Conservation (phyloP, 768 basidiomycete genomes). For the Lentinula aciculospora region DNA sequence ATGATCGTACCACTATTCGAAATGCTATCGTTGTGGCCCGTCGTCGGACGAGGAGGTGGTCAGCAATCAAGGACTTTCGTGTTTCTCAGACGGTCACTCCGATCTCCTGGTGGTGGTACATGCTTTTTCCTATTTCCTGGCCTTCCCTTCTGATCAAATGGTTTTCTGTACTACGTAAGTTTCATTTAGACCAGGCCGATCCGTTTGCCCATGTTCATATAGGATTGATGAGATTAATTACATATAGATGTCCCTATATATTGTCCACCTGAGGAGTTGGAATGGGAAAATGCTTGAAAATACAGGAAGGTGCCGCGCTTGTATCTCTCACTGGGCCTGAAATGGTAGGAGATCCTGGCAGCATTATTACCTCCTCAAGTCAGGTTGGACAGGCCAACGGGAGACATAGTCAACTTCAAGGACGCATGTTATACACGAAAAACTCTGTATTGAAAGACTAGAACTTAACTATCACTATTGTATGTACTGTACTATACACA, state of each 20-base stretch:
- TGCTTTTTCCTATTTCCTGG: constrained; percentile 2
- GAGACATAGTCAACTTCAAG: too few species aligned
- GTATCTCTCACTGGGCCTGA: background rate
- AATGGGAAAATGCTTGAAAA: background rate
- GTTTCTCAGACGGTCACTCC: background rate
- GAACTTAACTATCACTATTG: too few species aligned
- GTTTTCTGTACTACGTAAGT: background rate
- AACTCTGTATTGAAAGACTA: background rate
- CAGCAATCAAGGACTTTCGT: constrained; percentile 7
- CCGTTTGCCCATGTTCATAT: background rate
- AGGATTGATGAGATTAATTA: background rate
- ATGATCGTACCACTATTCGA: constrained; percentile 47
- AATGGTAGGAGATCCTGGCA: too few species aligned
- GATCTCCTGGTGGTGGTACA: constrained; percentile 1
- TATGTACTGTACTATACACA: background rate
- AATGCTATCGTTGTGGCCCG: constrained; percentile 37
- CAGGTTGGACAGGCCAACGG: too few species aligned
- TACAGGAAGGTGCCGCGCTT: background rate
- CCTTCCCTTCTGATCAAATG: background rate
- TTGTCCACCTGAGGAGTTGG: background rate
- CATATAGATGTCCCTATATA: background rate
- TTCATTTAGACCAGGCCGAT: background rate
- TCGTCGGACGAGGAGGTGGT: constrained; percentile 29
- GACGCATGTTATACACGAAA: background rate
- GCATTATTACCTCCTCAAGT: too few species aligned